Evolutionary conservation across 2,329 filamentous ascomycete genomes (phyloP), one percentile per base, ranked within the genome.

Genomic region (Chrysoporthe cubensis): DNA sequence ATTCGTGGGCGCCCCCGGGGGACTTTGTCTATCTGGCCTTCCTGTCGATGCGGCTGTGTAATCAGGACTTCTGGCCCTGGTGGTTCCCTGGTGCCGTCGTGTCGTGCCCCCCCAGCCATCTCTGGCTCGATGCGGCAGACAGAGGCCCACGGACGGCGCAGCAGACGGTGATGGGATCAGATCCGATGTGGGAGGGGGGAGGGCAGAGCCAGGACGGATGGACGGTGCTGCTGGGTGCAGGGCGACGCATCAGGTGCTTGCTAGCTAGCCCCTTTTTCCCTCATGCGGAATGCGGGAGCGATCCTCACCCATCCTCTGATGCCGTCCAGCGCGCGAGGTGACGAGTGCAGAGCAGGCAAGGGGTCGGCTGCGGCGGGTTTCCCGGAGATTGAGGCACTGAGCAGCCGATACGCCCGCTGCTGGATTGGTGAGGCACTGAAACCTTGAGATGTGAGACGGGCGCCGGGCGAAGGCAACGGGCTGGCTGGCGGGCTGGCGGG

Each of bases 361-460:
- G 26, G 32, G 37, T 37, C 26, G 52, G 52, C 52, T 56, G 32
- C 13, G 52, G 52, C 26, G 26, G 52, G 52, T 32, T 34, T 54
- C 6, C 48, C 52, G 52, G 52, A 56, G 52, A 56, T 56, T 56
- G 26, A 37, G 16, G 11, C 26, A n/a, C 26, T 56, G 52, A 5
- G 26, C 52, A 18, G 32, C 16, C 26, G 4, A 6, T 26, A 34
- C 52, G 52, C 52, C 52, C 52, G 37, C 52, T 56, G 52, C 18
- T 18, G 52, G 52, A 56, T 34, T 26, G 32, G 21, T 13, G 48
- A 21, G 48, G 48, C n/a, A 50, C 26, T 48, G 65, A 66, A 40
- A 59, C 40, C 40, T 37, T 26, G 56, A 43, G 37, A 32, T 16
- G 40, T 34, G 26, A 4, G 18, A 13, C n/a, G 37, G 56, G 18